phyloP scores from a whole-genome alignment of 176 grass and related monocot species.

The Oryza officinalis region DNA sequence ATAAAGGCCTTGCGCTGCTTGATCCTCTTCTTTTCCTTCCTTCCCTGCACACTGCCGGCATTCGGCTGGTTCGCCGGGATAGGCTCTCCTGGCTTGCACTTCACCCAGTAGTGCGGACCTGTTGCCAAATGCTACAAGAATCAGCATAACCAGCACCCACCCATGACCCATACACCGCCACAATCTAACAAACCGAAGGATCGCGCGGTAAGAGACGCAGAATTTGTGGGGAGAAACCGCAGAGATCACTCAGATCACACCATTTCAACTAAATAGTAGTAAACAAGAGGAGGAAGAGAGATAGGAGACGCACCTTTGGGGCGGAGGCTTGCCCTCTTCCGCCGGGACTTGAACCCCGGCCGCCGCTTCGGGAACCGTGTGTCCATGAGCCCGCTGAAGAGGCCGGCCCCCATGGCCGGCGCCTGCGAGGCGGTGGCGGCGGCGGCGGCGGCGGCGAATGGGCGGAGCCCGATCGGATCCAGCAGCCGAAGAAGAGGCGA shows the following conservation, averaged over 20 bases:
- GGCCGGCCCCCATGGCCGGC: slow-evolving; percentile 32
- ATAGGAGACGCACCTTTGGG: slow-evolving; percentile 50
- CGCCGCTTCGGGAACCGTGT: slow-evolving; percentile 71
- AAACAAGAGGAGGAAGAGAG: background rate
- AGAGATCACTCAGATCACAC: background rate
- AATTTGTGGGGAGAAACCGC: background rate
- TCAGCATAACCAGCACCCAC: background rate
- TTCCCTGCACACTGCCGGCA: slow-evolving; percentile 49
- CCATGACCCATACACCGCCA: background rate
- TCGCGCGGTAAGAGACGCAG: background rate
- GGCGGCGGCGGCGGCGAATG: slow-evolving; percentile 37
- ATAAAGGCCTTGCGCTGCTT: slow-evolving; percentile 61
- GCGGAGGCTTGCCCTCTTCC: slow-evolving; percentile 80
- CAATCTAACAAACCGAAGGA: background rate
- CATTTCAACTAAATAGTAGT: background rate
- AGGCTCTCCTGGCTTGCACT: slow-evolving; percentile 46
- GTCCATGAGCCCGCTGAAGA: slow-evolving; percentile 62
- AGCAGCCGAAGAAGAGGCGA: slow-evolving; percentile 15
- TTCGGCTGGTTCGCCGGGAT: slow-evolving; percentile 52
- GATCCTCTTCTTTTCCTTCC: slow-evolving; percentile 62
- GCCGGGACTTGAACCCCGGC: slow-evolving; percentile 59
- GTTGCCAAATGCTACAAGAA: background rate
- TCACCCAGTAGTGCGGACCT: slow-evolving; percentile 55
- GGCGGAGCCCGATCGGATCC: slow-evolving; percentile 42
- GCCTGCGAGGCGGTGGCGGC: slow-evolving; percentile 30